A percentile compares a stretch with the other conserved stretches of the same genome.
These are phyloP conservation scores for Boletales sp. DNA, from an alignment of 768 basidiomycete genomes.

Conservation along the genomic window DNA sequence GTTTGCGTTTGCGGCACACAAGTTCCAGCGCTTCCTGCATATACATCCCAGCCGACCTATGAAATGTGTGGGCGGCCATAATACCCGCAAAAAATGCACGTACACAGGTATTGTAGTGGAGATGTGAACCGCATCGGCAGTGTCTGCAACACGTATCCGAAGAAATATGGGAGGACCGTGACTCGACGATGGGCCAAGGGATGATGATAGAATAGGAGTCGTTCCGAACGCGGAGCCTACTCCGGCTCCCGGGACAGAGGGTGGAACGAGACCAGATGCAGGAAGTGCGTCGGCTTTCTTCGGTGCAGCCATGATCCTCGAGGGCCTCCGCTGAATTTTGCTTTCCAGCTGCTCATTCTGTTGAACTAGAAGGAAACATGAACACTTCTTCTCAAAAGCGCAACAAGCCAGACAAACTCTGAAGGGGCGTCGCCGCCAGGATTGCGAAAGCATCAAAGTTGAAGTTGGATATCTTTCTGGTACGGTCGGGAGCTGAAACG, in stretches of 20 bases:
- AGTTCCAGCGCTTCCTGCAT: slow-evolving; percentile 93
- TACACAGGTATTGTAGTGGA: slow-evolving; percentile 92
- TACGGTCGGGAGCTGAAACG: slow-evolving; percentile 83
- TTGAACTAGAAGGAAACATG: slow-evolving; percentile 37
- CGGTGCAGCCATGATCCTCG: slow-evolving; percentile 54
- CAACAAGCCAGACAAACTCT: slow-evolving; percentile 46
- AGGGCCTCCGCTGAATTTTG: slow-evolving; percentile 81
- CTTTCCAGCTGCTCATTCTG: slow-evolving; percentile 80
- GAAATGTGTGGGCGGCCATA: not conserved
- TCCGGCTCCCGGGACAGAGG: slow-evolving; percentile 36
- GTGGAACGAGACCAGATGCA: slow-evolving; percentile 35
- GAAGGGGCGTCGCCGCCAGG: slow-evolving; percentile 66
- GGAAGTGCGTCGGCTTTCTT: slow-evolving; percentile 54
- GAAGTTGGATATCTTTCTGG: slow-evolving; percentile 82
- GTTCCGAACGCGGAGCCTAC: slow-evolving; percentile 47
- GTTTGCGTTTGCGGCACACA: slow-evolving; percentile 67
- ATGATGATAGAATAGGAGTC: slow-evolving; percentile 57
- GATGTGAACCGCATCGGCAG: slow-evolving; percentile 78
- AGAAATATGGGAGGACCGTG: slow-evolving; percentile 83
- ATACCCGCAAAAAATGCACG: slow-evolving; percentile 25
- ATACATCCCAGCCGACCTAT: slow-evolving; percentile 87
- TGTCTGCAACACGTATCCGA: slow-evolving; percentile 75
- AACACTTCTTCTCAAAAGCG: not conserved
- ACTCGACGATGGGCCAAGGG: slow-evolving; percentile 63
- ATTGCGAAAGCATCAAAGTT: slow-evolving; percentile 88